phyloP scores from a whole-genome alignment of 495 filamentous ascomycete genomes.

The Letharia columbiana region DNA sequence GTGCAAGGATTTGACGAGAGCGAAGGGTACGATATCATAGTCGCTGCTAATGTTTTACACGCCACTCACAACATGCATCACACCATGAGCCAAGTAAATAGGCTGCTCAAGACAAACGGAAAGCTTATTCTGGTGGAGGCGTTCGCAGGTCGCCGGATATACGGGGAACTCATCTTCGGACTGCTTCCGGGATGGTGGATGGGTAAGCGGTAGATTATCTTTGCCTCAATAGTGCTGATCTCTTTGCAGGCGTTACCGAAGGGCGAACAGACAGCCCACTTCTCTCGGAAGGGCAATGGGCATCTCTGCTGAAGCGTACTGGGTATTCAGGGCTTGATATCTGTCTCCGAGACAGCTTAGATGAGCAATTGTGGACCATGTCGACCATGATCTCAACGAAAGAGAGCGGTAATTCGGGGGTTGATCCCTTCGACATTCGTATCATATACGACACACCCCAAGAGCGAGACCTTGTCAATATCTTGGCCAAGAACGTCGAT shows the following conservation, averaged over 20 bases:
- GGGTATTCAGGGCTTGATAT: constrained; percentile 22
- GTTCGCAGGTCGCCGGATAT: background rate
- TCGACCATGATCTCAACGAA: constrained; percentile 18
- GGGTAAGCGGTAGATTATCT: background rate
- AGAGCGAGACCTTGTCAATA: constrained; percentile 5
- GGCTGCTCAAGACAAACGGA: constrained; percentile 24
- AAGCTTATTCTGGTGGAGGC: constrained; percentile 21
- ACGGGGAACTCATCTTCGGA: constrained; percentile 18
- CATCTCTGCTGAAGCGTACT: constrained; percentile 10
- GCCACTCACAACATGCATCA: constrained; percentile 28
- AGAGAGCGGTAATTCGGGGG: background rate
- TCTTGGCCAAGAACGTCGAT: background rate
- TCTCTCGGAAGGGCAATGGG: constrained; percentile 17
- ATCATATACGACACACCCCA: constrained; percentile 3
- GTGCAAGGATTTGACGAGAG: constrained; percentile 20
- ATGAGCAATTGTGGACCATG: constrained; percentile 4
- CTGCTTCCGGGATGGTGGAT: constrained; percentile 28
- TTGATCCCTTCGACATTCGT: background rate
- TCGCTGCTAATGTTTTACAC: constrained; percentile 24
- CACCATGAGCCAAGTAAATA: constrained; percentile 18
- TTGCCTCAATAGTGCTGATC: background rate
- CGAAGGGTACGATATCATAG: constrained; percentile 22
- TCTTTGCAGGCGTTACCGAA: constrained; percentile 4
- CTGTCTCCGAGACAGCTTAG: constrained; percentile 19
- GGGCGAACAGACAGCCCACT: constrained; percentile 9